Evolutionary conservation across 176 grass and related monocot species (phyloP).

Genomic region (Juncus effusus): DNA sequence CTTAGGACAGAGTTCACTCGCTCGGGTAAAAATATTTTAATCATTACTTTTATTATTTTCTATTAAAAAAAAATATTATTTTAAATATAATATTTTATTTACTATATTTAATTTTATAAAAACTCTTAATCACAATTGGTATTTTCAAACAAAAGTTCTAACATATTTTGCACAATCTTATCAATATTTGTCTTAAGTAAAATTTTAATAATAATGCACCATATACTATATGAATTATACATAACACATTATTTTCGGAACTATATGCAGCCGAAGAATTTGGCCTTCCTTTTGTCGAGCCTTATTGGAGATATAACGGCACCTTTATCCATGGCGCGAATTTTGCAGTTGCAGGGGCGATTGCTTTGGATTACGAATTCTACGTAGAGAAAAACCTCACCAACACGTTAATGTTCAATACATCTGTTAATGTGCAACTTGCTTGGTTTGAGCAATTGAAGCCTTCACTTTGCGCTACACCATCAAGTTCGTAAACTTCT

Average conservation of each 20-base stretch:
- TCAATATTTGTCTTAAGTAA: too few species aligned
- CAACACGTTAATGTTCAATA: slow-evolving; percentile 29
- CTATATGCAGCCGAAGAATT: slow-evolving; percentile 31
- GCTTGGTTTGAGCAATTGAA: slow-evolving; percentile 40
- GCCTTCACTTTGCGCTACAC: slow-evolving; percentile 34
- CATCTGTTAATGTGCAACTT: slow-evolving; percentile 37
- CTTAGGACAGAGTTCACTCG: too few species aligned
- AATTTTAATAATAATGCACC: too few species aligned
- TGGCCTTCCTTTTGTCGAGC: slow-evolving; percentile 35
- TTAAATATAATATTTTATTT: too few species aligned
- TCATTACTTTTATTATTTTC: too few species aligned
- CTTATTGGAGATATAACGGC: slow-evolving; percentile 25
- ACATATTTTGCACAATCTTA: too few species aligned
- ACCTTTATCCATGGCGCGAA: slow-evolving; percentile 39
- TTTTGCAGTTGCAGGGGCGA: slow-evolving; percentile 41
- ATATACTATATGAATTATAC: too few species aligned
- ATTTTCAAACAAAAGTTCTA: too few species aligned
- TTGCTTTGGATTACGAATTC: slow-evolving; percentile 27
- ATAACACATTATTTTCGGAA: slow-evolving; percentile 4
- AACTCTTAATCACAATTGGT: too few species aligned
- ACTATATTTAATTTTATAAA: too few species aligned
- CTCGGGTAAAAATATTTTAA: too few species aligned
- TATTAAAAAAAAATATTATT: too few species aligned
- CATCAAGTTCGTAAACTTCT: slow-evolving; percentile 22
- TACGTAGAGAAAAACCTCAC: slow-evolving; percentile 7